These are phyloP conservation scores for Monosporascus sp. DNA, from an alignment of 2,329 filamentous ascomycete species.

Conservation along the genomic window DNA sequence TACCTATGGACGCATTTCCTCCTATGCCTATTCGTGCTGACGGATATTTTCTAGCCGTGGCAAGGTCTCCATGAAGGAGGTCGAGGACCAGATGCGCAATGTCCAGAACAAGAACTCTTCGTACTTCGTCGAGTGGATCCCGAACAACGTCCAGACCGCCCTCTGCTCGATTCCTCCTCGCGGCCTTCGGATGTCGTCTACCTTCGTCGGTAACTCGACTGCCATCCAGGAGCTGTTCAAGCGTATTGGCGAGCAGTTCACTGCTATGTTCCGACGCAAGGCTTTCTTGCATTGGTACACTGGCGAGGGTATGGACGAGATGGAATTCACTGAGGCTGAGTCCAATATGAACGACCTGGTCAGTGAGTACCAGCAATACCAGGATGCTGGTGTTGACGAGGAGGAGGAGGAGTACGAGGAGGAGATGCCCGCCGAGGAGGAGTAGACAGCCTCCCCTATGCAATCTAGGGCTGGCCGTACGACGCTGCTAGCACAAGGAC, in stretches of 20 bases:
- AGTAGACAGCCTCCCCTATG: constrained; percentile 34
- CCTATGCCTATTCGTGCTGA: constrained; percentile 1
- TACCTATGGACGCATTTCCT: not conserved
- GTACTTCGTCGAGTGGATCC: constrained; percentile 99
- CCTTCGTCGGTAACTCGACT: constrained; percentile 98
- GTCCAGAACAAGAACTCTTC: constrained; percentile 99
- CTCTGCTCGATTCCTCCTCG: constrained; percentile 98
- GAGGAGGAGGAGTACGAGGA: constrained; percentile 94
- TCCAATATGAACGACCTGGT: constrained; percentile 99
- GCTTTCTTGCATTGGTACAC: constrained; percentile 99
- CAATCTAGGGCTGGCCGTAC: constrained; percentile 11
- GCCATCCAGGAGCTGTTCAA: constrained; percentile 99
- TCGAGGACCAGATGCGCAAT: constrained; percentile 99
- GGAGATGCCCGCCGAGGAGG: constrained; percentile 72
- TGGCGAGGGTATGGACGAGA: constrained; percentile 99
- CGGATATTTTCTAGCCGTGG: constrained; percentile 62
- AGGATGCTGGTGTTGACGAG: constrained; percentile 96
- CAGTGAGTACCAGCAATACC: constrained; percentile 99
- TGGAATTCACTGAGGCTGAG: constrained; percentile 99
- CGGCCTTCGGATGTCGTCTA: constrained; percentile 98
- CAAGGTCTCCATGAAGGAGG: constrained; percentile 99
- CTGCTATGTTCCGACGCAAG: constrained; percentile 99
- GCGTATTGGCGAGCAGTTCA: constrained; percentile 99
- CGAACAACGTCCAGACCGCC: constrained; percentile 99
- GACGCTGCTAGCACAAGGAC: constrained; percentile 9